Base-by-base conservation (phyloP, 768 basidiomycete species). In the Rhizopogon vesiculosus region DNA sequence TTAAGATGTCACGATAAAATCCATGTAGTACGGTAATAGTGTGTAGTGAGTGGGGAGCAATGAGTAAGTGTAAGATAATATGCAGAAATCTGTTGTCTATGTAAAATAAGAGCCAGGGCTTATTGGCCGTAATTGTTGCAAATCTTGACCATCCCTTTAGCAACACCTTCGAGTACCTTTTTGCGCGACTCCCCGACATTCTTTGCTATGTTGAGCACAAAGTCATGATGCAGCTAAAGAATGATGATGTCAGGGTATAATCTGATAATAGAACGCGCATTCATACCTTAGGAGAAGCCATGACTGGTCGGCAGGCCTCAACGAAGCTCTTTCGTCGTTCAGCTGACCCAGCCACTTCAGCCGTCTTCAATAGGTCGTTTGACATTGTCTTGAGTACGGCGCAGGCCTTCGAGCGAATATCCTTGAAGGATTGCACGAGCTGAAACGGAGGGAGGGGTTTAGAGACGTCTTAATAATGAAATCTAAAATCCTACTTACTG, bases 371-470 rank as follows among this genome's bases (percentile, higher is more conserved):
- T 19, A 92, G 67, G 3, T 70, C 66, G 3, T 68, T 62, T 7
- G 88, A 82, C 53, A 92, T 83, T 19, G 84, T 80, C 56, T 77
- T 79, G 44, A 92, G 66, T 7, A 76, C 71, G 15, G 70, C 69
- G 16, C 78, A 46, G 18, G 82, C 88, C 60, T 77, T 76, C 10
- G 75, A 64, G 13, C 85, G 82, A 55, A 91, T 68, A 19, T 73
- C 68, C 63, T 89, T 92, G 66, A 89, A 81, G 63, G 74, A 83
- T 43, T 84, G 73, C 40, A 82, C 83, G 51, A 91, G 77, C 89
- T 91, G 55, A 28, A 54, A 25, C n/a, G 25, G 25, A 18, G 53
- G 64, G 35, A 53, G 35, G 53, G 15, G 35, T 25, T 54, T 22
- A 59, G 45, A 35, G 25, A 16, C 35, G 31, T 39, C 42, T 35